Base-by-base conservation (phyloP, 495 filamentous ascomycete species). In the Daldinia loculata region DNA sequence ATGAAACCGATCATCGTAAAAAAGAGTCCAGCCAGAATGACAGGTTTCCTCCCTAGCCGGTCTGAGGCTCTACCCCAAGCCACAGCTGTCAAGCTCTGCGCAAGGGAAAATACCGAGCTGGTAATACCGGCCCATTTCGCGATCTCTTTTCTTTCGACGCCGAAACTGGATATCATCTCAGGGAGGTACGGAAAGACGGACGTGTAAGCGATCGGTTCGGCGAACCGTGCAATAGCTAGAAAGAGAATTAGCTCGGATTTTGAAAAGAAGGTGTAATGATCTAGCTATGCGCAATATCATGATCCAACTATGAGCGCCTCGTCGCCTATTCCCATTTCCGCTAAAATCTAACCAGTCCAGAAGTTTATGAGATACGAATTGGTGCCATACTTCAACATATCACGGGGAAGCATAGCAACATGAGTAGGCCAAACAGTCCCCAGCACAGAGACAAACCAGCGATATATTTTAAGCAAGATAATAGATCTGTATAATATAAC, bases 111-210 rank as follows among this genome's bases (percentile, higher is more conserved):
- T 69, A 91, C 82, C 62, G 92, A 89, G 2, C 88, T 89, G 0
- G 89, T 88, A 68, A 94, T 82, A 34, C 92, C 82, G 12, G 90
- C 91, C 89, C 91, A 95, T 85, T 88, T 88, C 53, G 90, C 92
- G 51, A 97, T 85, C 26, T 93, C 84, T 55, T 88, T 84, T 66
- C 88, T 84, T 26, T 89, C 84, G n/a, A 96, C 84, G 17, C 89
- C 88, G 66, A 97, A 91, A 79, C 85, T 89, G 69, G 90, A 87
- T 57, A 95, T 92, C 89, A 97, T 93, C 81, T 94, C 94, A 26
- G 92, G 92, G 39, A 98, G 85, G 77, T 98, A 98, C 15, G 95
- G 95, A 67, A 91, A 92, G 67, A 97, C 88, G 8, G 91, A 94
- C 5, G 94, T 97, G 69, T 93, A 81, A 26, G 93, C 90, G 41